Evolutionary conservation across 129 eudicot genomes (phyloP).

Genomic region (Chrysanthemum makinoi): DNA sequence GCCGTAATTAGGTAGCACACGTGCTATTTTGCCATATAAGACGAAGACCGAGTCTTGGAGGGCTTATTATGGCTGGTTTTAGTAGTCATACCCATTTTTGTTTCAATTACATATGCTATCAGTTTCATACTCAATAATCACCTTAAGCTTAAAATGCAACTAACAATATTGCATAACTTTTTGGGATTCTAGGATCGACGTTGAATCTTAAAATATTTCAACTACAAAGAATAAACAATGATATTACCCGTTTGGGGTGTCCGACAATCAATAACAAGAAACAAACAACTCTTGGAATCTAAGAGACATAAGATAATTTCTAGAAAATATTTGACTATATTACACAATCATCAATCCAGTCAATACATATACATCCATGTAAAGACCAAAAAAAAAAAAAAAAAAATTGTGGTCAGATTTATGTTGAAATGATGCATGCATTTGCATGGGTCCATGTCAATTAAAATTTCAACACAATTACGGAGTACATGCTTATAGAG

Average conservation of each 20-base stretch:
- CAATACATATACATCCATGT: neutral
- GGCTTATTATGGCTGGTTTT: too few relatives aligned
- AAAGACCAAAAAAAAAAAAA: neutral
- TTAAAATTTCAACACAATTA: neutral
- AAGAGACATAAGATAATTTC: neutral
- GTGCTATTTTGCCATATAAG: too few relatives aligned
- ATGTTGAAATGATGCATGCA: neutral
- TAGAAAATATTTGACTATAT: neutral
- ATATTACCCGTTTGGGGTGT: neutral
- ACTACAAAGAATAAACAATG: neutral
- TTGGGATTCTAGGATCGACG: neutral
- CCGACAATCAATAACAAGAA: neutral
- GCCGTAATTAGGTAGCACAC: too few relatives aligned
- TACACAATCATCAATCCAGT: neutral
- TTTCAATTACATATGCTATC: too few relatives aligned
- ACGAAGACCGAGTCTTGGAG: too few relatives aligned
- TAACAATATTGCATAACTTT: too few relatives aligned
- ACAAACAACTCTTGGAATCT: slow-evolving; percentile 4
- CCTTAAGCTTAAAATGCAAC: too few relatives aligned
- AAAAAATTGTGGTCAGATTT: neutral
- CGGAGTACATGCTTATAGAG: too few relatives aligned
- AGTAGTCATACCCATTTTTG: too few relatives aligned
- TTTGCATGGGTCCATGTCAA: neutral
- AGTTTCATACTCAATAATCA: too few relatives aligned
- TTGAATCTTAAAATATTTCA: neutral